Conservation (phyloP, 495 filamentous ascomycete genomes). For the Penicillium subrubescens region DNA sequence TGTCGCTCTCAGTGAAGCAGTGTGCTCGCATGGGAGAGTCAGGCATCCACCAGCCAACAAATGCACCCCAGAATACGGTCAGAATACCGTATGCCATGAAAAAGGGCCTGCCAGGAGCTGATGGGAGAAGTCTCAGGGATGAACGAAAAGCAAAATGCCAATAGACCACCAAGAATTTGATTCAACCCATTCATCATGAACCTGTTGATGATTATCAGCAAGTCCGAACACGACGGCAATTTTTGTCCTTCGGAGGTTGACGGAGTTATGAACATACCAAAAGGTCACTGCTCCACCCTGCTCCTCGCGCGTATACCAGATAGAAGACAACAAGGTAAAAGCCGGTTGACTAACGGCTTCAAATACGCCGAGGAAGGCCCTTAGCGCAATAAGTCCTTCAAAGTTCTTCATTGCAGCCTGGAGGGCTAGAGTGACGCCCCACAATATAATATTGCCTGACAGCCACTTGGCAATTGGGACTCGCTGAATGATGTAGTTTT, state of each 20-base stretch:
- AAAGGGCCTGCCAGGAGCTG: conserved; percentile 58
- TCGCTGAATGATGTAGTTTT: conserved; percentile 56
- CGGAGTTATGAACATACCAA: conserved; percentile 47
- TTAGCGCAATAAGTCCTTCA: conserved; percentile 51
- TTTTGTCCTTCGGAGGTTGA: not conserved
- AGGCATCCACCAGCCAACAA: conserved; percentile 47
- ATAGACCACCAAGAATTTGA: conserved; percentile 53
- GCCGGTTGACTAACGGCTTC: conserved; percentile 65
- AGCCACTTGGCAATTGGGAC: conserved; percentile 63
- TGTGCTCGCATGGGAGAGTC: conserved; percentile 50
- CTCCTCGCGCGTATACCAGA: conserved; percentile 70
- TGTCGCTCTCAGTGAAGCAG: conserved; percentile 47
- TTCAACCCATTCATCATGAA: conserved; percentile 68
- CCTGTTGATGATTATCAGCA: conserved; percentile 11
- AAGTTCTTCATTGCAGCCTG: conserved; percentile 61
- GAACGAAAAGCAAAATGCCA: conserved; percentile 59
- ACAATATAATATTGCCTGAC: conserved; percentile 59
- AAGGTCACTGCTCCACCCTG: conserved; percentile 63
- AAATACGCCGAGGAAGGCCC: conserved; percentile 65
- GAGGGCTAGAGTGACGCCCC: conserved; percentile 56
- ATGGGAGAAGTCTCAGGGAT: conserved; percentile 40
- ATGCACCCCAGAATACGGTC: conserved; percentile 50
- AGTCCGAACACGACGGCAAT: no score
- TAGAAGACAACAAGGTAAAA: conserved; percentile 58
- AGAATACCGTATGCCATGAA: conserved; percentile 57